Base-by-base conservation (phyloP, 345 rosid species). In the Sonneratia caseolaris region DNA sequence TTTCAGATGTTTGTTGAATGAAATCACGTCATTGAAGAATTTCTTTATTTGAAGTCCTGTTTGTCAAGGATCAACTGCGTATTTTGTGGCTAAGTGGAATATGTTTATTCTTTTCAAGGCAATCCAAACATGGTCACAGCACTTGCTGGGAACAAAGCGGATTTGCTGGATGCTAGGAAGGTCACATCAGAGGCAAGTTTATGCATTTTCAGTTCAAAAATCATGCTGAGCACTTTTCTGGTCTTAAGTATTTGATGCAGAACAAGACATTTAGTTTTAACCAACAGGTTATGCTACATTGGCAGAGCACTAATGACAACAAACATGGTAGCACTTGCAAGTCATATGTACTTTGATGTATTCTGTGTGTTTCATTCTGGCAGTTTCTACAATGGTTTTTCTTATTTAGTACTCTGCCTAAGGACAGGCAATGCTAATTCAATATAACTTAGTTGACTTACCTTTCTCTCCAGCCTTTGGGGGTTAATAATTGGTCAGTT, bases 91-190 rank as follows among this genome's bases (percentile, higher is more conserved):
- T 53, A 21, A 53, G 4, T 18, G 22, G 2, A 37, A 36, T 66
- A 9, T 15, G 22, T 66, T 37, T 19, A 22, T 13, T 37, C 24
- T 72, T 16, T 37, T 18, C 8, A 64, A 94, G 98, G 98, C 73
- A 93, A 93, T 73, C 82, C 97, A 48, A 87, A 86, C 77, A 85
- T 93, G 98, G 97, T 93, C 6, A 86, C 87, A 90, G 95, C 97
- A 21, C 89, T 92, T 78, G 97, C 97, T 62, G 97, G 97, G 74
- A 93, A 93, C 84, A 93, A 90, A 82, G 86, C 95, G 74, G 98
- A 92, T 82, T 77, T 92, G 81, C 79, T 88, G 40, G 96, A 92
- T 82, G 86, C 94, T 62, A 87, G 82, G 82, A 90, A 92, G 81
- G 92, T 90, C 72, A 76, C 84, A 40, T 84, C 87, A 9, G 94